Evolutionary conservation across 495 filamentous ascomycete genomes (phyloP).

Genomic region (Talaromyces thailandensis): DNA sequence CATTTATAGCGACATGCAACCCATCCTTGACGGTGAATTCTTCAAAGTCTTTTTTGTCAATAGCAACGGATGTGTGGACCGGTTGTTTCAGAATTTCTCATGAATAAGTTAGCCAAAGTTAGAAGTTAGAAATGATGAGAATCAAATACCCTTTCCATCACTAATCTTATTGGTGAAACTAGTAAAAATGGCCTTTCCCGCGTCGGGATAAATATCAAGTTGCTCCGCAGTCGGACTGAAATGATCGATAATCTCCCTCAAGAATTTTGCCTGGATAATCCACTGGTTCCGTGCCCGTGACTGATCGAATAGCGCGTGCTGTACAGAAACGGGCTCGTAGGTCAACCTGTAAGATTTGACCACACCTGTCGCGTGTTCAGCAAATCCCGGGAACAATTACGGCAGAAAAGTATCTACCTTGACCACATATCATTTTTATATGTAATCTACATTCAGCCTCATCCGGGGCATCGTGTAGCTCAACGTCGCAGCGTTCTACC

Average conservation of each 20-base stretch:
- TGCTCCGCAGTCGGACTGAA: conserved; percentile 88
- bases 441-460: conserved; percentile 70
- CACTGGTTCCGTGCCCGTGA: conserved; percentile 63
- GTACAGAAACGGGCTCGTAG: conserved; percentile 72
- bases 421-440: conserved; percentile 74
- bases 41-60: conserved; percentile 82
- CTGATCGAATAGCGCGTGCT: conserved; percentile 81
- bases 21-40: conserved; percentile 68
- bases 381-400: neutral
- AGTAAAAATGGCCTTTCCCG: conserved; percentile 66
- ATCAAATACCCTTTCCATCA: conserved; percentile 63
- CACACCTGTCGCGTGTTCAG: conserved; percentile 47
- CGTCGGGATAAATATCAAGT: conserved; percentile 74
- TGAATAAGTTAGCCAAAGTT: conserved; percentile 7
- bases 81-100: conserved; percentile 87
- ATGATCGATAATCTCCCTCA: conserved; percentile 82
- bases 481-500: conserved; percentile 81
- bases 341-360: conserved; percentile 87
- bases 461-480: conserved; percentile 63
- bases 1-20: conserved; percentile 78
- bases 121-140: neutral
- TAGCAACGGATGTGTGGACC: conserved; percentile 81
- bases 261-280: conserved; percentile 62
- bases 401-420: conserved; percentile 46
- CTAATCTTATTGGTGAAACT: conserved; percentile 90